Conservation (phyloP, 192 early-diverging fungal genomes). For the Allomyces macrogynus region DNA sequence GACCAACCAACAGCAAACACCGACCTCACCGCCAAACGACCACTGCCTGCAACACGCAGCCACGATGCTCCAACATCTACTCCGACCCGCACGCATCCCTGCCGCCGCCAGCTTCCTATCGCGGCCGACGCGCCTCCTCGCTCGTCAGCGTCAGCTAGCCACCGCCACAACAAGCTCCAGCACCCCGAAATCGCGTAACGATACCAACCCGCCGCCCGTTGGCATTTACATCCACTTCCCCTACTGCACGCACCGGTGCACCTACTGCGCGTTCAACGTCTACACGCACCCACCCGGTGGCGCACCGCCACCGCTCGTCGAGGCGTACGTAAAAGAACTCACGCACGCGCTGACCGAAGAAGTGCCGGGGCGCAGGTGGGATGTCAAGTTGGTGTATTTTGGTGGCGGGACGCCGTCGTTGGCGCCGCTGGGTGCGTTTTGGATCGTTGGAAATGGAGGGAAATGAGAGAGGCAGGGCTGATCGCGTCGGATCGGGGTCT, state of each 20-base stretch:
- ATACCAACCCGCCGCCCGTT: neutral
- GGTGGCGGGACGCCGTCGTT: slow-evolving; percentile 35
- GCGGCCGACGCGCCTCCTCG: no score
- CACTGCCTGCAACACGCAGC: no score
- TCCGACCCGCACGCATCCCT: no score
- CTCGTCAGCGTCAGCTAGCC: no score
- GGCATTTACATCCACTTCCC: slow-evolving; percentile 35
- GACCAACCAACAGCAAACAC: no score
- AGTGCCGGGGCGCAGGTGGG: slow-evolving; percentile 7
- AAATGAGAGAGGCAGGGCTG: neutral
- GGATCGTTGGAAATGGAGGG: no score
- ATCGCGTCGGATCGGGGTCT: neutral
- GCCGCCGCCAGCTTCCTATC: no score
- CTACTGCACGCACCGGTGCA: slow-evolving; percentile 28
- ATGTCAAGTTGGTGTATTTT: slow-evolving; percentile 22
- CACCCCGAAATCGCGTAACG: no score
- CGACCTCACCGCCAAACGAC: no score
- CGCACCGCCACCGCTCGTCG: slow-evolving; percentile 6
- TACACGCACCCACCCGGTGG: slow-evolving; percentile 4
- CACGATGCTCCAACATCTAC: no score
- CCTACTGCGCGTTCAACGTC: slow-evolving; percentile 31
- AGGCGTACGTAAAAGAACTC: slow-evolving; percentile 8
- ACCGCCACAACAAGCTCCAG: no score
- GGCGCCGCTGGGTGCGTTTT: slow-evolving; percentile 10
- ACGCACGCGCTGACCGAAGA: slow-evolving; percentile 9